phyloP scores from a whole-genome alignment of 169 alveolate genomes.

The Amoebophrya sp. region DNA sequence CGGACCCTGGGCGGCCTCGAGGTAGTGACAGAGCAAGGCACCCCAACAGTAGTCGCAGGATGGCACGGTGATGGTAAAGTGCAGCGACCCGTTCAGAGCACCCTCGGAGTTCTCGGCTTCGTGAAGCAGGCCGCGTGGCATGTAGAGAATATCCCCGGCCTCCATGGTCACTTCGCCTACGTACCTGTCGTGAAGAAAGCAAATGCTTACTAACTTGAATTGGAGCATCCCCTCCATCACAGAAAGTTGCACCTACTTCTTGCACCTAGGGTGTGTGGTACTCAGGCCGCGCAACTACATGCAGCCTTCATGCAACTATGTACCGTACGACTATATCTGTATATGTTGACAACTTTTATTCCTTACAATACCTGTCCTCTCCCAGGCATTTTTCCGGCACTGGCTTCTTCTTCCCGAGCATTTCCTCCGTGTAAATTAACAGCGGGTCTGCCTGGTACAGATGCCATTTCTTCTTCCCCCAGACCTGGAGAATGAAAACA shows the following conservation, averaged over 20 bases:
- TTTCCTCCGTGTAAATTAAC: slow-evolving; percentile 40
- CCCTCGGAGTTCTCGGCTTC: background rate
- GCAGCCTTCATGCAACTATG: no score
- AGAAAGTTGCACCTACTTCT: no score
- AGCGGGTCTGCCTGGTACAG: background rate
- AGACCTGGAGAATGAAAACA: slow-evolving; percentile 45
- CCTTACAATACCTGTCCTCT: background rate
- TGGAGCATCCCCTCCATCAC: no score
- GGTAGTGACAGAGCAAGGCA: background rate
- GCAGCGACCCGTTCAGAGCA: background rate
- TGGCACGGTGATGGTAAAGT: background rate
- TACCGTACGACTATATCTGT: no score
- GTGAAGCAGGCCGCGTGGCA: background rate
- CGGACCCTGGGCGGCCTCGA: no score
- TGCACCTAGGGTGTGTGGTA: no score
- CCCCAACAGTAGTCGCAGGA: background rate
- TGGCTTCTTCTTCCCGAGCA: slow-evolving; percentile 43
- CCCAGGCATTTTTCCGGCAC: background rate
- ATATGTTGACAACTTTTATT: no score
- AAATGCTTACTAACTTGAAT: no score
- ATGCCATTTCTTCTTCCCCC: slow-evolving; percentile 48
- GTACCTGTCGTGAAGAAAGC: no score
- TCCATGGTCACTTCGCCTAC: background rate
- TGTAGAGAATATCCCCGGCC: background rate
- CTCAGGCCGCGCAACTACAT: no score